phyloP scores from a whole-genome alignment of 108 stramenopile genomes.

The Fistulifera pelliculosa region DNA sequence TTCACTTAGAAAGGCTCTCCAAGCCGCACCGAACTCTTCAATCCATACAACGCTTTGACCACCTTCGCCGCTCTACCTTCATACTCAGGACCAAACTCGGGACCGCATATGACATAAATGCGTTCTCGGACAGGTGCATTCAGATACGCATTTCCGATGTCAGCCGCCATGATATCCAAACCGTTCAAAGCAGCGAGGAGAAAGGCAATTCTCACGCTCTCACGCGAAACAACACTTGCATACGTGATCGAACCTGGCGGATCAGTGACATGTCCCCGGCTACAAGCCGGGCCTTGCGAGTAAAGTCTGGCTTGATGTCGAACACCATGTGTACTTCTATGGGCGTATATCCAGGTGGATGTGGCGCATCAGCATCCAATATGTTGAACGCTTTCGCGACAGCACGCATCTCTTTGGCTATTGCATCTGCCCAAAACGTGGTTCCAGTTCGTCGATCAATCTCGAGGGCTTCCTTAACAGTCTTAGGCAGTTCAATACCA shows the following conservation, averaged over 20 bases:
- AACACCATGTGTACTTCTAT: constrained; percentile 28
- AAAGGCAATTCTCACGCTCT: constrained; percentile 37
- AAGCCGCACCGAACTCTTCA: constrained; percentile 25
- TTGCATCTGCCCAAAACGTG: constrained; percentile 25
- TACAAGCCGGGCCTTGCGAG: constrained; percentile 32
- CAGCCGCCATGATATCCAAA: constrained; percentile 27
- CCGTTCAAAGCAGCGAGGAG: constrained; percentile 33
- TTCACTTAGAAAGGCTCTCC: constrained; percentile 9
- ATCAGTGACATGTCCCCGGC: constrained; percentile 30
- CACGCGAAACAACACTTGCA: constrained; percentile 38
- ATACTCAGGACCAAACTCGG: constrained; percentile 24
- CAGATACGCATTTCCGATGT: constrained; percentile 36
- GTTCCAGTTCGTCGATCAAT: constrained; percentile 39
- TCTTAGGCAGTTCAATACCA: constrained; percentile 14
- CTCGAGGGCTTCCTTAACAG: constrained; percentile 26
- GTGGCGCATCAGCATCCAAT: constrained; percentile 9
- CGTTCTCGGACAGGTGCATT: constrained; percentile 25
- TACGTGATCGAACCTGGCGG: constrained; percentile 26
- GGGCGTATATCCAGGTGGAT: constrained; percentile 1
- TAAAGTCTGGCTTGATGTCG: constrained; percentile 35
- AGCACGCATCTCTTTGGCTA: constrained; percentile 41
- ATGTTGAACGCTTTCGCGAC: constrained; percentile 32
- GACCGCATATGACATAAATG: constrained; percentile 19
- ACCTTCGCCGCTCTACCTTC: constrained; percentile 14
- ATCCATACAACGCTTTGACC: constrained; percentile 32